These are phyloP conservation scores for Sideroxylon spinosum DNA, from an alignment of 179 eudicot genomes.

Conservation along the genomic window DNA sequence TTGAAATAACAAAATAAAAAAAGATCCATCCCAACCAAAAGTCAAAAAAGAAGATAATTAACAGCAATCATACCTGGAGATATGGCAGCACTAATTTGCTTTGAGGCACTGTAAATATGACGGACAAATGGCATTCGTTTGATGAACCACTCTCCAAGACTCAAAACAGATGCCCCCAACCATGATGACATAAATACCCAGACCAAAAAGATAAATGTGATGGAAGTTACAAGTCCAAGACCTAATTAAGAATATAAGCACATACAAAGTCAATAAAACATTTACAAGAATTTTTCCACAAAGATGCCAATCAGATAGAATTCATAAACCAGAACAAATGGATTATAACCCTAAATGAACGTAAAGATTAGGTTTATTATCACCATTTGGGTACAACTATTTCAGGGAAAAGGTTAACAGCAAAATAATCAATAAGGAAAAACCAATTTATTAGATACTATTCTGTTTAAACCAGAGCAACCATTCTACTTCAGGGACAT, in stretches of 20 bases:
- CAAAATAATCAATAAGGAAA: neutral
- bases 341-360: neutral
- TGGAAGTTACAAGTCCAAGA: conserved; percentile 62
- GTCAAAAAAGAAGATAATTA: conserved; percentile 4
- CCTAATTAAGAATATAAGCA: conserved; percentile 30
- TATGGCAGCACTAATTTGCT: conserved; percentile 67
- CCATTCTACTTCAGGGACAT: neutral
- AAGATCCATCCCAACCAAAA: neutral
- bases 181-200: conserved; percentile 70
- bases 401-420: neutral
- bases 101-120: conserved; percentile 61
- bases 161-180: conserved; percentile 56
- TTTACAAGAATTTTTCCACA: neutral
- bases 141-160: conserved; percentile 67
- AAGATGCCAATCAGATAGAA: neutral
- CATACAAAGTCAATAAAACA: neutral
- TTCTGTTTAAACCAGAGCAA: neutral
- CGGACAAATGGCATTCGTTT: conserved; percentile 67
- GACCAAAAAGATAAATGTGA: conserved; percentile 54
- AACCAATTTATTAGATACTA: neutral
- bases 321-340: neutral
- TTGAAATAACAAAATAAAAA: conserved; percentile 13
- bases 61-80: conserved; percentile 45
- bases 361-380: neutral
- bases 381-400: neutral